Conservation (phyloP, 106 monocot species). For the Triglochin maritima region DNA sequence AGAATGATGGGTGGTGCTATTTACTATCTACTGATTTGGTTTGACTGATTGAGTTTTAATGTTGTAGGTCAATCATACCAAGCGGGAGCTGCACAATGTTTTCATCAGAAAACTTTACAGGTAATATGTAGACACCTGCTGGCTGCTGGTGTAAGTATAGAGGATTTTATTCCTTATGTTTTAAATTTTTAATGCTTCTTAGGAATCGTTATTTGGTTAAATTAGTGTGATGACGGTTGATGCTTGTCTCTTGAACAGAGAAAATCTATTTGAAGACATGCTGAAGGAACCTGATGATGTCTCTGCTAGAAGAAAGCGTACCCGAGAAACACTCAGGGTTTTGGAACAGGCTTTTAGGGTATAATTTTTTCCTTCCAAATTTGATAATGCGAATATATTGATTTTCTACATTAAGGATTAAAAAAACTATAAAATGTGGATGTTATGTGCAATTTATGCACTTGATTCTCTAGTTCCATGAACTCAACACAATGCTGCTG, state of each 20-base stretch:
- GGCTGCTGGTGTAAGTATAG: no score
- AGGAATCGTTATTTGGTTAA: not conserved
- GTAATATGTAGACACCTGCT: constrained; percentile 18
- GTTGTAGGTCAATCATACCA: constrained; percentile 82
- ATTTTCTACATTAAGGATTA: no score
- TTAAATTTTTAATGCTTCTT: not conserved
- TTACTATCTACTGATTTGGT: no score
- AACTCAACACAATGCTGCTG: no score
- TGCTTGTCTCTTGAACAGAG: constrained; percentile 23
- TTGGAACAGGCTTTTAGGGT: constrained; percentile 68
- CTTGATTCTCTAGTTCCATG: no score
- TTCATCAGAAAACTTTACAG: constrained; percentile 92
- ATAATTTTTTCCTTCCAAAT: not conserved
- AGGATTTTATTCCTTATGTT: not conserved
- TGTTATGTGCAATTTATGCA: not conserved
- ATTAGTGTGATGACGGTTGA: not conserved
- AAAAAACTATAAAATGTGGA: not conserved
- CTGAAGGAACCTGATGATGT: constrained; percentile 74
- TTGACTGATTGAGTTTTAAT: not conserved
- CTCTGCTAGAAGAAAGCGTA: constrained; percentile 50
- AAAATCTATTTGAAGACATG: constrained; percentile 75
- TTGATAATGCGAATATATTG: not conserved
- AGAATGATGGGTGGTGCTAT: no score
- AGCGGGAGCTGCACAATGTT: constrained; percentile 85
- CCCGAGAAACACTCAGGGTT: constrained; percentile 51